phyloP scores from a whole-genome alignment of 164 flowering plant genomes.

The Stephania cephalantha region DNA sequence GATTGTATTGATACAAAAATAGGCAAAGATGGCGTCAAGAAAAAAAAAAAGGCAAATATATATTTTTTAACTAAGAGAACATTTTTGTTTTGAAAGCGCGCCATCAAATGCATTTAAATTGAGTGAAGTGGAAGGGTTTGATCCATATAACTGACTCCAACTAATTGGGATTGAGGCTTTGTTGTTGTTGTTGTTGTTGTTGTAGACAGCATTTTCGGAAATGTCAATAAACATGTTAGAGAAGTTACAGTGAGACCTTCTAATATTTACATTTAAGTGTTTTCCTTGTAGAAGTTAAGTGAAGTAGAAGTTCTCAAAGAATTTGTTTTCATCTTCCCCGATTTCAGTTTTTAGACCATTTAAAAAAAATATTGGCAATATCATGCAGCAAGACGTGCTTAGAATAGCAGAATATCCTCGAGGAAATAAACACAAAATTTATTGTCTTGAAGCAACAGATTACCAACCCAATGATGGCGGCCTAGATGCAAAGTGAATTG shows the following conservation, averaged over 20 bases:
- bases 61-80: background rate
- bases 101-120: background rate
- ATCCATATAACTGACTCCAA: too few species aligned
- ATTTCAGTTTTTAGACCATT: too few species aligned
- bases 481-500: slow-evolving; percentile 87
- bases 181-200: too few species aligned
- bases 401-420: background rate
- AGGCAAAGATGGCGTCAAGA: background rate
- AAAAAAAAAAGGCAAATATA: background rate
- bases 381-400: background rate
- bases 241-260: too few species aligned
- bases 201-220: too few species aligned
- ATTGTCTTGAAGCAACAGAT: background rate
- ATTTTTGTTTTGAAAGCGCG: background rate
- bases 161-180: too few species aligned
- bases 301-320: too few species aligned
- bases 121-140: too few species aligned
- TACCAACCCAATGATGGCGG: slow-evolving; percentile 82
- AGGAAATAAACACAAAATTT: background rate
- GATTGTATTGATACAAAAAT: background rate
- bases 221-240: too few species aligned
- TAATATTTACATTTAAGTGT: too few species aligned
- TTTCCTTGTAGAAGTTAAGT: too few species aligned
- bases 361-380: background rate
- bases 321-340: too few species aligned